Conservation (phyloP, 2,329 filamentous ascomycete genomes). For the Paradendryphiella salina region DNA sequence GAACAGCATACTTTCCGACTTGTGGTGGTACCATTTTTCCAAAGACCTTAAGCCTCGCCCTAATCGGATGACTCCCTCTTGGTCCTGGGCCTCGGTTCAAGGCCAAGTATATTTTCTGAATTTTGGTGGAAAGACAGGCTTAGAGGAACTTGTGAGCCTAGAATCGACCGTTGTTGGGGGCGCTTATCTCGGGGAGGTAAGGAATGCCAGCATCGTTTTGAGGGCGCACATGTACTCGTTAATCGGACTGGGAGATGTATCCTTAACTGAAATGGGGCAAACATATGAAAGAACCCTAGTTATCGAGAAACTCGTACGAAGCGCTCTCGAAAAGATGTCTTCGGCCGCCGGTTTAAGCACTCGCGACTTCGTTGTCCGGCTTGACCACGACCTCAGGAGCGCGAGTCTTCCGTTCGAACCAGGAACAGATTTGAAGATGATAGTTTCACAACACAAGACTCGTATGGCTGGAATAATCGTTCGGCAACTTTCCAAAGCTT, state of each 20-base stretch:
- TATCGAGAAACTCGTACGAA: no score
- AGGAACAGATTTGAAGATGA: not conserved
- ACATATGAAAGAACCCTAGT: no score
- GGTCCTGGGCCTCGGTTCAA: not conserved
- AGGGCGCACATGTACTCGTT: not conserved
- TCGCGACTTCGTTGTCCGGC: not conserved
- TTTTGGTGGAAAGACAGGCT: no score
- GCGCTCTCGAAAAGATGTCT: no score
- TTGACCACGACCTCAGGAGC: not conserved
- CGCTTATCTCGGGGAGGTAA: not conserved
- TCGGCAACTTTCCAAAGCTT: not conserved
- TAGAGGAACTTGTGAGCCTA: not conserved
- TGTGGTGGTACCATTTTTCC: not conserved
- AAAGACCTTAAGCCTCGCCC: fast-evolving
- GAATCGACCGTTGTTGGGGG: not conserved
- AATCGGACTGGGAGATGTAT: no score
- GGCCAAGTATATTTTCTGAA: no score
- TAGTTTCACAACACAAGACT: no score
- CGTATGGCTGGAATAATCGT: no score
- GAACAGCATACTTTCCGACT: not conserved
- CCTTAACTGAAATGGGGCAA: no score
- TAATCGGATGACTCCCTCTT: not conserved
- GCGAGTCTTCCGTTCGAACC: not conserved
- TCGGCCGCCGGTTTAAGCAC: not conserved
- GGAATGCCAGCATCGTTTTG: not conserved